Conservation (phyloP, 352 stramenopile genomes). For the Pythium biforme region DNA sequence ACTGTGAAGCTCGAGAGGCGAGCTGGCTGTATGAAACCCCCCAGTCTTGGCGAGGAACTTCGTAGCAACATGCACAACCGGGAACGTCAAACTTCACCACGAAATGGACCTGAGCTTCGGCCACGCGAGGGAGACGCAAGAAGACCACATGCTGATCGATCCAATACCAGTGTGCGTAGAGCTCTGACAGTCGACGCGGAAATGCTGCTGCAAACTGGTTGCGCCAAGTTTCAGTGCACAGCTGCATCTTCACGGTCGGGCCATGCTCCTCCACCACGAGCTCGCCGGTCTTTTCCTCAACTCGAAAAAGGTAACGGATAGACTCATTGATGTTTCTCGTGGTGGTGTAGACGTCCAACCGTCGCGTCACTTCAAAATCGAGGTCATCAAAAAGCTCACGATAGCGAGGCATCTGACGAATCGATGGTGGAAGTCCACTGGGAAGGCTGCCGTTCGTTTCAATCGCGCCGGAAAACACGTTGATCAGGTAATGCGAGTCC, state of each 20-base stretch:
- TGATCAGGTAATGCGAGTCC: background rate
- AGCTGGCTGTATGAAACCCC: slow-evolving; percentile 21
- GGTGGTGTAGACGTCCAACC: slow-evolving; percentile 31
- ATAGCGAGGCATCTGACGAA: slow-evolving; percentile 36
- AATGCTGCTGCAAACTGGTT: slow-evolving; percentile 22
- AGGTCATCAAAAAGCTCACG: slow-evolving; percentile 35
- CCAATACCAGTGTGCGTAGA: slow-evolving; percentile 59
- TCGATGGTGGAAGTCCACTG: slow-evolving; percentile 33
- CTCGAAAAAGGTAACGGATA: slow-evolving; percentile 39
- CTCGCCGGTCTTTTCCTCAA: slow-evolving; percentile 10
- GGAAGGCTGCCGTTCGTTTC: slow-evolving; percentile 41
- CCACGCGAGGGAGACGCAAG: slow-evolving; percentile 22
- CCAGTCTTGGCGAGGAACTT: slow-evolving; percentile 33
- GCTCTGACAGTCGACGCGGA: slow-evolving; percentile 25
- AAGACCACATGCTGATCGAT: slow-evolving; percentile 41
- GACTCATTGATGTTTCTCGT: slow-evolving; percentile 26
- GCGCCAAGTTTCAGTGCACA: slow-evolving; percentile 35
- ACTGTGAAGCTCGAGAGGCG: slow-evolving; percentile 6
- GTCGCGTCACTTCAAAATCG: slow-evolving; percentile 55
- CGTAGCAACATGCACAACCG: slow-evolving; percentile 24
- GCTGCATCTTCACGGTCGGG: slow-evolving; percentile 25
- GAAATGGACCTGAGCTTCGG: slow-evolving; percentile 19
- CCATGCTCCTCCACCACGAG: slow-evolving; percentile 38
- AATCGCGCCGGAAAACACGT: slow-evolving; percentile 27
- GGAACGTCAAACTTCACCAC: slow-evolving; percentile 4